phyloP scores from a whole-genome alignment of 169 alveolate species.

The Cystoisospora suis region DNA sequence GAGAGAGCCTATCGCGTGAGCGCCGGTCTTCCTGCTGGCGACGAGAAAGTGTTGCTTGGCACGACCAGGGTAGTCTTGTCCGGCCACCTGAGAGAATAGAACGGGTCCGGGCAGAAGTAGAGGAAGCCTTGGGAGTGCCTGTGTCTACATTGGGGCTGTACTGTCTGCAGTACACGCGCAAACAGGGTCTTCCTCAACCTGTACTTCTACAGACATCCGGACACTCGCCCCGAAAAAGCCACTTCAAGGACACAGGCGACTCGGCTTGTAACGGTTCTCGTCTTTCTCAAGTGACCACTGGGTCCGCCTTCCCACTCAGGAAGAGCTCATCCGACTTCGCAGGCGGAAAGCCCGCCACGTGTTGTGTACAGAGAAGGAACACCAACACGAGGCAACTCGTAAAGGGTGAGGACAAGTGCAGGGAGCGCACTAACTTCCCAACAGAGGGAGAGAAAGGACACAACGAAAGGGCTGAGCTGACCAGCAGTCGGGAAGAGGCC shows the following conservation, averaged over 20 bases:
- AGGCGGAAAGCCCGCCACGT: not conserved
- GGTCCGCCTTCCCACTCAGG: not conserved
- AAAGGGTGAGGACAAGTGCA: too few relatives aligned
- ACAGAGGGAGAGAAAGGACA: too few relatives aligned
- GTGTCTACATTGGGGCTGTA: not conserved
- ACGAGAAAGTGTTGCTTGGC: too few relatives aligned
- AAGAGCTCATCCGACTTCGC: not conserved
- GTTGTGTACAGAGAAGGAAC: too few relatives aligned
- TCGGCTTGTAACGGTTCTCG: not conserved
- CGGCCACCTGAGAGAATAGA: not conserved
- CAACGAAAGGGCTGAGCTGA: too few relatives aligned
- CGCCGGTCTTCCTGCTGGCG: too few relatives aligned
- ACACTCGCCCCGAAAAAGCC: not conserved
- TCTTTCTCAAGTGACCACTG: not conserved
- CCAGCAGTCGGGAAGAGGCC: too few relatives aligned
- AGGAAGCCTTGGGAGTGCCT: not conserved
- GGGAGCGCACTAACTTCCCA: too few relatives aligned
- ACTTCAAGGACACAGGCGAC: not conserved
- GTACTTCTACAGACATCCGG: not conserved
- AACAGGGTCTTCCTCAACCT: not conserved
- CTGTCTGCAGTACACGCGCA: constrained; percentile 2
- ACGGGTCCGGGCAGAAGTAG: not conserved
- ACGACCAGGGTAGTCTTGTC: not conserved
- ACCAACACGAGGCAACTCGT: too few relatives aligned
- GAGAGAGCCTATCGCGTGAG: too few relatives aligned